Conservation (phyloP, 2,329 filamentous ascomycete species). For the Trichoderma aggressivum region DNA sequence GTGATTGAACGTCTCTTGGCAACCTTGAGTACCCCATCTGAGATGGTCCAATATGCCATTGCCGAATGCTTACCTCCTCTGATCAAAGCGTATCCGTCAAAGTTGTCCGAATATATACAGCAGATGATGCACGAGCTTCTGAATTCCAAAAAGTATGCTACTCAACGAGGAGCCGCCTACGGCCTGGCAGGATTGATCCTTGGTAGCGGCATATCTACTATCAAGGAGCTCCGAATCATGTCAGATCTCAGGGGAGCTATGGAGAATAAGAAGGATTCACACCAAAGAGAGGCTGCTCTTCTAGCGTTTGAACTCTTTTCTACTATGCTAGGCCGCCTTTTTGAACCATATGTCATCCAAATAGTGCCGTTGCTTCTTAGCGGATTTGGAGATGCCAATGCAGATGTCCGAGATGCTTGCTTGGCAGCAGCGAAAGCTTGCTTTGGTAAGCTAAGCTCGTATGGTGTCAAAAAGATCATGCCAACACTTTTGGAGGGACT, state of each 20-base stretch:
- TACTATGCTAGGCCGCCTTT: slow-evolving; percentile 78
- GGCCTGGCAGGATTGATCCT: slow-evolving; percentile 86
- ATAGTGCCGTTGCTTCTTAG: slow-evolving; percentile 86
- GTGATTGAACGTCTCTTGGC: slow-evolving; percentile 83
- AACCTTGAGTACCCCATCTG: slow-evolving; percentile 89
- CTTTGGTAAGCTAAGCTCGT: slow-evolving; percentile 90
- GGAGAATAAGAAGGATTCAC: slow-evolving; percentile 93
- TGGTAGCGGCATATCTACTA: slow-evolving; percentile 77
- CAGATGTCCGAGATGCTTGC: slow-evolving; percentile 89
- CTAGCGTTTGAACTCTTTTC: slow-evolving; percentile 90
- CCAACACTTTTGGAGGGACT: slow-evolving; percentile 88
- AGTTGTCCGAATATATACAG: slow-evolving; percentile 75
- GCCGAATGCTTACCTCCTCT: slow-evolving; percentile 90
- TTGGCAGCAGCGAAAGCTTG: slow-evolving; percentile 91
- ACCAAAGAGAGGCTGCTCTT: slow-evolving; percentile 83
- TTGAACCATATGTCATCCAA: slow-evolving; percentile 95
- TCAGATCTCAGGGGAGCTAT: slow-evolving; percentile 73
- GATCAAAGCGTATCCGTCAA: slow-evolving; percentile 75
- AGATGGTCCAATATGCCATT: slow-evolving; percentile 94
- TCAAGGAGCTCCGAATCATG: slow-evolving; percentile 84
- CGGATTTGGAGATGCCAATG: slow-evolving; percentile 83
- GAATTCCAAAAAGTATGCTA: slow-evolving; percentile 86
- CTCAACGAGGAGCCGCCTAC: slow-evolving; percentile 88
- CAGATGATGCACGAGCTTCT: slow-evolving; percentile 79
- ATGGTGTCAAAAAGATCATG: slow-evolving; percentile 90